Percentiles rank a stretch among this genome's conserved stretches.
These are phyloP conservation scores for Aureobasidium sp. DNA, from an alignment of 2,329 filamentous ascomycete species.

Conservation along the genomic window DNA sequence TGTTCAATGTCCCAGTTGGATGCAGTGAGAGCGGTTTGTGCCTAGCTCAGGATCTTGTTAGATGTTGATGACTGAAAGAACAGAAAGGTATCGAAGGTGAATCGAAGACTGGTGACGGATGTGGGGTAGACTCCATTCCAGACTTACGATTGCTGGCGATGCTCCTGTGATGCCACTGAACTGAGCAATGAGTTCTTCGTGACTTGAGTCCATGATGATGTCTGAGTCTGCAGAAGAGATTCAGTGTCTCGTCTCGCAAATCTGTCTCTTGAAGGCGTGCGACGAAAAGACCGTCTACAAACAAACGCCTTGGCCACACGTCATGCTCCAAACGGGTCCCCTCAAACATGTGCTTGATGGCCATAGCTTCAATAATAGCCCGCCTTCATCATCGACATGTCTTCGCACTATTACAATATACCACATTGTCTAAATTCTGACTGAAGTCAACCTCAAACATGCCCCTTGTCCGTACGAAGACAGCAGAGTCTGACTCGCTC, in stretches of 20 bases:
- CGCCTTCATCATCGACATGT: background rate
- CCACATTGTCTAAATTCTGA: no score
- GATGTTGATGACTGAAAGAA: background rate
- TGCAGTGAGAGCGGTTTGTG: constrained; percentile 37
- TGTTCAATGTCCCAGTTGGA: constrained; percentile 41
- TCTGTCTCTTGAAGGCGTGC: background rate
- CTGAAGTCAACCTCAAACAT: background rate
- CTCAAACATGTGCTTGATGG: constrained; percentile 1
- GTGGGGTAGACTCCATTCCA: background rate
- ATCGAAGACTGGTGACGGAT: constrained; percentile 5
- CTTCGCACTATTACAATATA: background rate
- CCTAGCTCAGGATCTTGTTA: constrained; percentile 26
- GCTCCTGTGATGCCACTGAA: constrained; percentile 33
- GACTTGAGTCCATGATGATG: constrained; percentile 25
- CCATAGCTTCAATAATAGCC: constrained; percentile 1
- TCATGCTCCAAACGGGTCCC: constrained; percentile 4
- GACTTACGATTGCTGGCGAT: constrained; percentile 27
- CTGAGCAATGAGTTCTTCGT: constrained; percentile 29
- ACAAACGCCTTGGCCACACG: constrained; percentile 1
- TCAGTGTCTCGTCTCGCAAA: background rate
- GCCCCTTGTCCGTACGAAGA: background rate
- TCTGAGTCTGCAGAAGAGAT: background rate
- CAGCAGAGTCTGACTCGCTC: background rate
- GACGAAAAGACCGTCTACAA: background rate
- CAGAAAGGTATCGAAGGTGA: background rate